Conservation (phyloP, 2,329 filamentous ascomycete species). For the Trichoderma semiorbis region DNA sequence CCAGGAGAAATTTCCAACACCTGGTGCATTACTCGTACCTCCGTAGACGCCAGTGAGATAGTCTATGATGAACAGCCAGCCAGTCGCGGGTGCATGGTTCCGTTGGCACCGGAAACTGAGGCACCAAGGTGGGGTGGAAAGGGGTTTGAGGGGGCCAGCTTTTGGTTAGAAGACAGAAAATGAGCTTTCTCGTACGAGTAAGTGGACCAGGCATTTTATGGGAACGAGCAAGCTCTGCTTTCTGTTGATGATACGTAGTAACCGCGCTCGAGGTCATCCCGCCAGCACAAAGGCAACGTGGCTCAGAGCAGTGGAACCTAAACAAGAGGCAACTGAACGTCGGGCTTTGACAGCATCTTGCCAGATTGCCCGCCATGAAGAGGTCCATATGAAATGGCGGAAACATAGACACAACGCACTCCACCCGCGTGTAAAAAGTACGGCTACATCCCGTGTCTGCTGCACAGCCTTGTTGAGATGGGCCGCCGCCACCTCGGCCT, state of each 20-base stretch:
- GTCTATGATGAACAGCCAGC: neutral
- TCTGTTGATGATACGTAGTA: neutral
- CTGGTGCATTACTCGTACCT: conserved; percentile 13
- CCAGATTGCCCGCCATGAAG: neutral
- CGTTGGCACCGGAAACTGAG: conserved; percentile 12
- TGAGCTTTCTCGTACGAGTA: neutral
- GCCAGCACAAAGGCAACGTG: neutral
- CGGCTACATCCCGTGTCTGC: neutral
- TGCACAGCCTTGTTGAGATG: conserved; percentile 8
- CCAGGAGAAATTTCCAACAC: conserved; percentile 7
- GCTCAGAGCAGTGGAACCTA: neutral
- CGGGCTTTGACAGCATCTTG: neutral
- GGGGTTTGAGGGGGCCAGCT: conserved; percentile 7
- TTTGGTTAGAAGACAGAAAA: neutral
- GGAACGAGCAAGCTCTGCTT: neutral
- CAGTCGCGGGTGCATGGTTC: neutral
- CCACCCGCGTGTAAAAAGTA: neutral
- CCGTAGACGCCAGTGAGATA: neutral
- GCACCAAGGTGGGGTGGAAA: conserved; percentile 14
- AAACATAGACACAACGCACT: neutral
- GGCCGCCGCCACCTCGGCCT: neutral
- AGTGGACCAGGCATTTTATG: neutral
- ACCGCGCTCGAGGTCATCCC: neutral
- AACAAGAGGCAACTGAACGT: neutral
- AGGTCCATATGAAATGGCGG: neutral